Evolutionary conservation across 2,329 filamentous ascomycete species (phyloP), one percentile per base, ranked within the genome.

Genomic region (Fusarium sp.): DNA sequence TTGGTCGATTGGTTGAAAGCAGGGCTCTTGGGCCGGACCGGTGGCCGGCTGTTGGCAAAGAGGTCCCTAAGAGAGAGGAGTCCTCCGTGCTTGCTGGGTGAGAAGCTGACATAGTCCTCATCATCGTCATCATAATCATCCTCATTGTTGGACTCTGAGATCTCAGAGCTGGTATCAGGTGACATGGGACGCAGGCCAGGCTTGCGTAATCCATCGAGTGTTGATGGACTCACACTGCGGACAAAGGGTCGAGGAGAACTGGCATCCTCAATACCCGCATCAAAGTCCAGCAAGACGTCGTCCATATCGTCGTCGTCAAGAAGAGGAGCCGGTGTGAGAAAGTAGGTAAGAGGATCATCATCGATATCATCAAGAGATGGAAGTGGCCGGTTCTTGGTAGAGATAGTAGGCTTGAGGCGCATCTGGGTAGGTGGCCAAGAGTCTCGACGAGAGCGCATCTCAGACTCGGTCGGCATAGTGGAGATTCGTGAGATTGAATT

Each of bases 191-290:
- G 76, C 11, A 78, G 70, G 11, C 76, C 76, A 10, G 84, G 79
- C 76, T 84, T 86, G 66, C 83, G 82, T 22, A 88, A 84, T 7
- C 86, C 86, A 30, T 85, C 85, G 36, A 90, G 86, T 35, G 83
- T 87, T 1, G 88, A 90, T 5, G 88, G 88, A 75, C 87, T 89
- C 66, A 90, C 84, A 72, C 86, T 89, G 68, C 88, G 85, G 58
- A 89, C 81, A 44, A 86, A 82, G 22, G 85, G 83, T 33, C 80
- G 78, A 7, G 85, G 85, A 8, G 82, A 82, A 65, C 81, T 84
- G 60, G 82, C 77, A 72, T 87, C 84, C 75, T 89, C 87, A 77
- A 90, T 90, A 61, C 88, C 87, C 41, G 88, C 88, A 75, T 90
- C 87, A 73, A 88, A 86, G 71, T 88, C 86, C 80, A 86, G 82